Conservation (phyloP, 164 flowering plant species). For the Protea cynaroides region DNA sequence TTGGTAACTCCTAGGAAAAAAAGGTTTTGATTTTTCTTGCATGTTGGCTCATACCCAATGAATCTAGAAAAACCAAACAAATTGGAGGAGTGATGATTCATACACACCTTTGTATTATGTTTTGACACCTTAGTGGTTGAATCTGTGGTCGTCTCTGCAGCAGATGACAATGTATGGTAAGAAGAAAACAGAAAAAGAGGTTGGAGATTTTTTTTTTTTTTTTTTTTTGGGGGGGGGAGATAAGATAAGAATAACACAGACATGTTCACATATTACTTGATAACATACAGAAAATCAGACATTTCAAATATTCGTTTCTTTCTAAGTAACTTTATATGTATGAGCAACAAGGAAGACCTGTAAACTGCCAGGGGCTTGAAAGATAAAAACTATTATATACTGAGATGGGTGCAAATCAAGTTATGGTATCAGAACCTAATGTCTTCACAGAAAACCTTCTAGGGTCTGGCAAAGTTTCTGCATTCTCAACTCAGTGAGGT, state of each 20-base stretch:
- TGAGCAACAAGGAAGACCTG: not conserved
- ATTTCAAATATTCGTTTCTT: not conserved
- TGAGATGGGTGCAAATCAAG: too few relatives aligned
- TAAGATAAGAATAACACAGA: too few relatives aligned
- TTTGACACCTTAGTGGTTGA: not conserved
- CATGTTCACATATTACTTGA: too few relatives aligned
- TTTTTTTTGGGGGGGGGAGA: too few relatives aligned
- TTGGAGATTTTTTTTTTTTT: too few relatives aligned
- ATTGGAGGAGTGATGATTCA: not conserved
- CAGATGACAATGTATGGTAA: not conserved
- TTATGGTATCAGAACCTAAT: too few relatives aligned
- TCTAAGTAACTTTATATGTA: too few relatives aligned
- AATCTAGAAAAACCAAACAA: not conserved
- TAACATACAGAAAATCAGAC: not conserved
- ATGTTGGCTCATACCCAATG: not conserved
- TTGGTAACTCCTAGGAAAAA: too few relatives aligned
- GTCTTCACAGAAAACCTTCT: too few relatives aligned
- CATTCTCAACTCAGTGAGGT: too few relatives aligned
- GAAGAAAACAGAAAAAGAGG: not conserved
- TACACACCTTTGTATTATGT: constrained; percentile 17
- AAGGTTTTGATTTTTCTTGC: not conserved
- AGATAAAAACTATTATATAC: too few relatives aligned
- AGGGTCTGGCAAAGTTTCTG: too few relatives aligned
- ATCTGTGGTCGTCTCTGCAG: not conserved
- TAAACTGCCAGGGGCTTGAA: not conserved